phyloP scores from a whole-genome alignment of 2,329 filamentous ascomycete genomes.

The Fusarium neocosmosporiellum region DNA sequence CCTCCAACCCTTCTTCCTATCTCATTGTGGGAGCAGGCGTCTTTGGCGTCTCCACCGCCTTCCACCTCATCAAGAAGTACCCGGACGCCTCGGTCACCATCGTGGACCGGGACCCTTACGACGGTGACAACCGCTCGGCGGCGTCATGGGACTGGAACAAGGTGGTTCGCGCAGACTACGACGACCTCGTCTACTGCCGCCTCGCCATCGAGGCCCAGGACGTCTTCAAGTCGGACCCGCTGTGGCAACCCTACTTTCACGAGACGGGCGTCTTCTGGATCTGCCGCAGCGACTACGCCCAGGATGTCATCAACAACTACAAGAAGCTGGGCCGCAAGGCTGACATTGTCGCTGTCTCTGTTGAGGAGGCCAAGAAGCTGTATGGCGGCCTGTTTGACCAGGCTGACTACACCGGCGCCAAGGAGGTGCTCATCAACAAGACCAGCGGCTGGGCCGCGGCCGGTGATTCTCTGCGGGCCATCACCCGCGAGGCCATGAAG shows the following conservation, averaged over 20 bases:
- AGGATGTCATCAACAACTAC: constrained; percentile 66
- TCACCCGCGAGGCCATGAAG: constrained; percentile 63
- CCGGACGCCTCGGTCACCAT: constrained; percentile 64
- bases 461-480: constrained; percentile 64
- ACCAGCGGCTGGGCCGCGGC: constrained; percentile 74
- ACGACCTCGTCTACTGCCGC: constrained; percentile 70
- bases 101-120: constrained; percentile 66
- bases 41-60: constrained; percentile 75
- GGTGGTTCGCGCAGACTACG: constrained; percentile 38
- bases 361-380: constrained; percentile 59
- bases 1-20: constrained; percentile 53
- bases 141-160: constrained; percentile 71
- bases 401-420: constrained; percentile 69
- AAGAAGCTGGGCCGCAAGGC: constrained; percentile 53
- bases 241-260: constrained; percentile 68
- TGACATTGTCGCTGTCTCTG: constrained; percentile 57
- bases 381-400: constrained; percentile 70
- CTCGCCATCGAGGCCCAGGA: constrained; percentile 75
- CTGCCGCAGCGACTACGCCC: constrained; percentile 61
- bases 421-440: constrained; percentile 70
- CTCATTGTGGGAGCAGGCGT: constrained; percentile 74
- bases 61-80: constrained; percentile 66
- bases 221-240: constrained; percentile 67
- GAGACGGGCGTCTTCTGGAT: constrained; percentile 70
- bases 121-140: constrained; percentile 61